Percentiles rank a stretch among this genome's conserved stretches.
Evolutionary conservation across 345 rosid species (phyloP).

Genomic region (Aegle marmelos): DNA sequence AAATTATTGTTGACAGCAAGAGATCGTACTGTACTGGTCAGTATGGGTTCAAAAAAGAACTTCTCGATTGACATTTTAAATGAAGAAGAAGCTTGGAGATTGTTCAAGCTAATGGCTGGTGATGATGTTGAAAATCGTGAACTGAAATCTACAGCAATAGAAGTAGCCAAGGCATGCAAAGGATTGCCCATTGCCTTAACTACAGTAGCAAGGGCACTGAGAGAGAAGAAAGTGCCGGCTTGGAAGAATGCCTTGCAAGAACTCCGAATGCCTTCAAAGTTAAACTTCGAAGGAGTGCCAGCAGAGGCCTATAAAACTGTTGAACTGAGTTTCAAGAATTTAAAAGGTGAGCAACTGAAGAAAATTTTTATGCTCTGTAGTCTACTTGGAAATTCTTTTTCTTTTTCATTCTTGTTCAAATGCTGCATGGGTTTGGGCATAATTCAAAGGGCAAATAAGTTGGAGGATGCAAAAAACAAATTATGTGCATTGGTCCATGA

Average conservation of each 20-base stretch:
- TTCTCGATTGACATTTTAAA: too few species aligned
- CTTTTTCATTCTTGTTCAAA: constrained; percentile 10
- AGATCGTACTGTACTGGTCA: too few species aligned
- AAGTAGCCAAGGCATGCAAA: constrained; percentile 17
- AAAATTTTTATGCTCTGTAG: constrained; percentile 22
- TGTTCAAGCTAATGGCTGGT: too few species aligned
- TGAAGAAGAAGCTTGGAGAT: too few species aligned
- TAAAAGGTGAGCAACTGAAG: constrained; percentile 22
- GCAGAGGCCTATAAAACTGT: not conserved
- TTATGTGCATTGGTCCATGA: not conserved
- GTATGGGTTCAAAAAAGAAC: not conserved
- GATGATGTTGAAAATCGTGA: too few species aligned
- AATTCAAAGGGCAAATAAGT: not conserved
- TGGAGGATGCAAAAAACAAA: constrained; percentile 10
- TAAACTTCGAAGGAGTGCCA: not conserved
- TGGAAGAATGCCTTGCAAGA: constrained; percentile 29
- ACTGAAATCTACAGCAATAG: constrained; percentile 1
- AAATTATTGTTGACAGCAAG: not conserved
- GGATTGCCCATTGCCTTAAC: constrained; percentile 29
- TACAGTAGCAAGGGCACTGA: constrained; percentile 18
- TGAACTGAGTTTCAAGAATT: constrained; percentile 14
- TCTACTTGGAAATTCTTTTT: not conserved
- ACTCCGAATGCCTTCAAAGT: not conserved
- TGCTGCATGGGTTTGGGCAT: constrained; percentile 23
- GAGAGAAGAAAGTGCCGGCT: not conserved